Conservation (phyloP, 2,329 filamentous ascomycete genomes). For the Diatrype stigma region DNA sequence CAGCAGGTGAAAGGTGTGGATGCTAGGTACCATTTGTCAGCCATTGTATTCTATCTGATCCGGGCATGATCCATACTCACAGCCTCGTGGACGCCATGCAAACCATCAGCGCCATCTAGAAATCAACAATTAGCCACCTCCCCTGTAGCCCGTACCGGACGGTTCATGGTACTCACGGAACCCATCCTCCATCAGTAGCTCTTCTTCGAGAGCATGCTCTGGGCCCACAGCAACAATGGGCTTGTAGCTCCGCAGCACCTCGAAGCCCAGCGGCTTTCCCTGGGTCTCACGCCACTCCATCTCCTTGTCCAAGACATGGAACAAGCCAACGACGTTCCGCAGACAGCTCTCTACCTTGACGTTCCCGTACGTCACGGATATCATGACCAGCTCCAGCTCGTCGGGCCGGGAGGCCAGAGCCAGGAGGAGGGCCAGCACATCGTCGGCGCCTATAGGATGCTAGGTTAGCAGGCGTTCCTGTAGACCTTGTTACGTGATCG, state of each 20-base stretch:
- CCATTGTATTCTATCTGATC: background rate
- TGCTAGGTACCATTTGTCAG: constrained; percentile 44
- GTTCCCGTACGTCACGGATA: constrained; percentile 93
- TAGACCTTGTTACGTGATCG: background rate
- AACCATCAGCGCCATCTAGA: constrained; percentile 68
- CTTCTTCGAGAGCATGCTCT: constrained; percentile 78
- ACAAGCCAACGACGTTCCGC: constrained; percentile 82
- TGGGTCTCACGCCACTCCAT: constrained; percentile 72
- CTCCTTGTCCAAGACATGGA: constrained; percentile 89
- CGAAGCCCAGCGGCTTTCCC: constrained; percentile 67
- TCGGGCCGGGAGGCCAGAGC: constrained; percentile 77
- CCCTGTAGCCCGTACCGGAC: background rate
- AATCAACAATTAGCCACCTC: constrained; percentile 6
- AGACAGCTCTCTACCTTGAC: constrained; percentile 84
- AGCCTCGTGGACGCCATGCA: constrained; percentile 68
- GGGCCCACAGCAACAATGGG: constrained; percentile 85
- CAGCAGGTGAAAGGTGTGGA: constrained; percentile 68
- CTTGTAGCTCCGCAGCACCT: constrained; percentile 65
- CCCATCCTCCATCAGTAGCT: constrained; percentile 75
- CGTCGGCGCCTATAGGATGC: constrained; percentile 68
- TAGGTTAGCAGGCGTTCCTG: constrained; percentile 1
- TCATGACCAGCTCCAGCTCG: constrained; percentile 78
- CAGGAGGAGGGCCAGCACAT: constrained; percentile 82
- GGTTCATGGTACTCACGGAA: constrained; percentile 62
- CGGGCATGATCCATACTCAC: constrained; percentile 29